These are phyloP conservation scores for Penicillium tannophilum DNA, from an alignment of 495 filamentous ascomycete genomes.

Conservation along the genomic window DNA sequence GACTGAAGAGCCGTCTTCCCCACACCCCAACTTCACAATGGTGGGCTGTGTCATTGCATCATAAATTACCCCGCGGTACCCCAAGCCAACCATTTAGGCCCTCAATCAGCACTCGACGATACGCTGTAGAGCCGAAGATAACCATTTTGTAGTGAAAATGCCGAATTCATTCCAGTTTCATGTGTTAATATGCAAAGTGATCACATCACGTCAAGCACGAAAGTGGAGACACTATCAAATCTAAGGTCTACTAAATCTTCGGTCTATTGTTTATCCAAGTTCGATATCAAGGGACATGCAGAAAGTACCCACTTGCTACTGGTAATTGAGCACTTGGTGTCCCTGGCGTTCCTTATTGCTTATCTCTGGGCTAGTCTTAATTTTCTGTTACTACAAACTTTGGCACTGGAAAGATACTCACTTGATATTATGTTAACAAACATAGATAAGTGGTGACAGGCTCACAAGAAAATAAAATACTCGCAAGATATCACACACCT, in stretches of 20 bases:
- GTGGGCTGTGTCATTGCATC: not conserved
- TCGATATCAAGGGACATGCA: not conserved
- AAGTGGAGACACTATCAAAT: not conserved
- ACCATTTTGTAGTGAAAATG: too few species aligned
- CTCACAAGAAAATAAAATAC: not conserved
- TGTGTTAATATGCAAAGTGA: not conserved
- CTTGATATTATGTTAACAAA: too few species aligned
- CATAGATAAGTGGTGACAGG: too few species aligned
- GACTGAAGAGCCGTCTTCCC: not conserved
- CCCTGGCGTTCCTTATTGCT: not conserved
- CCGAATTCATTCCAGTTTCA: not conserved
- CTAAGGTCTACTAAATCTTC: not conserved
- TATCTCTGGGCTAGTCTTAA: not conserved
- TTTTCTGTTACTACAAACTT: not conserved
- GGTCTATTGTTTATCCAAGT: not conserved
- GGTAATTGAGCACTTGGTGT: not conserved
- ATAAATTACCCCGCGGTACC: conserved; percentile 1
- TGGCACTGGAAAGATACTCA: too few species aligned
- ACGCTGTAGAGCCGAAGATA: not conserved
- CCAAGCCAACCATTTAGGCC: not conserved
- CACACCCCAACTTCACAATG: not conserved
- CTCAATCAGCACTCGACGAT: not conserved
- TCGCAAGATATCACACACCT: not conserved
- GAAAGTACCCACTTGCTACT: not conserved
- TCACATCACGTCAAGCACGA: not conserved